phyloP scores from a whole-genome alignment of 2,329 filamentous ascomycete species.

The Colletotrichum sp. region DNA sequence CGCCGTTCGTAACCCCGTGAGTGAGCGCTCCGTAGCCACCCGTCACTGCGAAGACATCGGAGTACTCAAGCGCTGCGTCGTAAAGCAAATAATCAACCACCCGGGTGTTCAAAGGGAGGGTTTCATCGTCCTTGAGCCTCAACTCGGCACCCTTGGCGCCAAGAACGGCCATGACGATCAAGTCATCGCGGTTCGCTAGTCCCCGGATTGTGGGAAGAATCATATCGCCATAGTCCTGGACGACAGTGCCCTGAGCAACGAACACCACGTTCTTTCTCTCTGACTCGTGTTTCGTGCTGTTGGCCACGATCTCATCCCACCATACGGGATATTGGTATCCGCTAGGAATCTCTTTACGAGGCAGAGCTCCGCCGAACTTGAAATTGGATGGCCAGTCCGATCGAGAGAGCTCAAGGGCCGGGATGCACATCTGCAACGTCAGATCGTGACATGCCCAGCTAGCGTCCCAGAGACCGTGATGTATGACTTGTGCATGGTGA shows the following conservation, averaged over 20 bases:
- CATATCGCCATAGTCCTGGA: conserved; percentile 42
- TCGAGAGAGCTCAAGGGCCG: conserved; percentile 42
- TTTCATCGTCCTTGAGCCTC: neutral
- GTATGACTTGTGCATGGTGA: neutral
- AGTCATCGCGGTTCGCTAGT: conserved; percentile 42
- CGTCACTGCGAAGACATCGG: conserved; percentile 52
- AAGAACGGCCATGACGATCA: conserved; percentile 33
- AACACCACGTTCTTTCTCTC: conserved; percentile 44
- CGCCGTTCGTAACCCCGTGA: conserved; percentile 47
- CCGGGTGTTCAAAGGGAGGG: conserved; percentile 38
- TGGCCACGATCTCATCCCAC: conserved; percentile 45
- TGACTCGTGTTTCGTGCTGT: neutral
- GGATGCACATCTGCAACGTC: conserved; percentile 39
- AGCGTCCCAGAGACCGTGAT: neutral
- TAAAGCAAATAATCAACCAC: conserved; percentile 53
- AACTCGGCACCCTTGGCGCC: conserved; percentile 26
- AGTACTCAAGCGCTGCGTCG: conserved; percentile 46
- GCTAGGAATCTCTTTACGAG: conserved; percentile 31
- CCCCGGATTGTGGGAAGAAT: conserved; percentile 48
- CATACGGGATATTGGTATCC: conserved; percentile 41
- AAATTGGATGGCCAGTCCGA: conserved; percentile 40
- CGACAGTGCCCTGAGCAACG: conserved; percentile 53
- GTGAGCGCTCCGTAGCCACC: conserved; percentile 53
- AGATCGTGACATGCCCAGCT: neutral
- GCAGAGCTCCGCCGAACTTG: conserved; percentile 47